Conservation (phyloP, 1,284 basidiomycete species). For the Xanthoconium separans region DNA sequence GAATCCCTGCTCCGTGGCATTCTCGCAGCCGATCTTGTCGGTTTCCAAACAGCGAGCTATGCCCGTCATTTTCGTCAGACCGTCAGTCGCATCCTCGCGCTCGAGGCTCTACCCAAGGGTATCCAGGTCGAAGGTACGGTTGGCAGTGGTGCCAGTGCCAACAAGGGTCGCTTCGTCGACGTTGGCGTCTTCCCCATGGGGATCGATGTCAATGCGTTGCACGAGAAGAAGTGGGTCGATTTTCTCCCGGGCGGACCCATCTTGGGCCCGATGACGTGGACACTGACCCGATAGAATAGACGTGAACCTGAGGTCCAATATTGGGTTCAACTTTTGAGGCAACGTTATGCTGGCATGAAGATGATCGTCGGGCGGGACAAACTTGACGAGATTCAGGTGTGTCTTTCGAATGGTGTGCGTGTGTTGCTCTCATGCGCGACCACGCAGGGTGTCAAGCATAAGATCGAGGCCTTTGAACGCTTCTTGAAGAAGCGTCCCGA, state of each 20-base stretch:
- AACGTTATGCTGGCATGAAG: constrained; percentile 82
- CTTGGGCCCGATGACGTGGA: neutral
- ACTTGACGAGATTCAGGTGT: constrained; percentile 77
- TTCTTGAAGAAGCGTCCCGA: constrained; percentile 80
- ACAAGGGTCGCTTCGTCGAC: constrained; percentile 65
- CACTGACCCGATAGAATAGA: constrained; percentile 36
- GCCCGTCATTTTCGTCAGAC: constrained; percentile 83
- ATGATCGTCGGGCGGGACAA: constrained; percentile 88
- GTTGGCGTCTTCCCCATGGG: constrained; percentile 90
- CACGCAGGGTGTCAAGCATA: constrained; percentile 70
- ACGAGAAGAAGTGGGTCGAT: constrained; percentile 58
- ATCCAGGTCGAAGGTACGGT: constrained; percentile 53
- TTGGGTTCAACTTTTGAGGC: constrained; percentile 74
- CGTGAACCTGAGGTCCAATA: constrained; percentile 78
- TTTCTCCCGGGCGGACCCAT: constrained; percentile 5
- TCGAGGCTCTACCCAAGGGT: constrained; percentile 82
- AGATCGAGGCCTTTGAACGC: constrained; percentile 81
- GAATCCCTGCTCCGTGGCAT: constrained; percentile 69
- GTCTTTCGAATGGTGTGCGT: neutral
- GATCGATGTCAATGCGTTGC: constrained; percentile 75
- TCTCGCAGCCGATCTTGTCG: constrained; percentile 71
- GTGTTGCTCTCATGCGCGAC: neutral
- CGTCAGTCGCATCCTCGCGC: constrained; percentile 76
- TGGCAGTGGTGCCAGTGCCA: constrained; percentile 15
- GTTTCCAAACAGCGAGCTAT: constrained; percentile 85